These are phyloP conservation scores for Syzygium grande DNA, from an alignment of 345 rosid species.

Conservation along the genomic window DNA sequence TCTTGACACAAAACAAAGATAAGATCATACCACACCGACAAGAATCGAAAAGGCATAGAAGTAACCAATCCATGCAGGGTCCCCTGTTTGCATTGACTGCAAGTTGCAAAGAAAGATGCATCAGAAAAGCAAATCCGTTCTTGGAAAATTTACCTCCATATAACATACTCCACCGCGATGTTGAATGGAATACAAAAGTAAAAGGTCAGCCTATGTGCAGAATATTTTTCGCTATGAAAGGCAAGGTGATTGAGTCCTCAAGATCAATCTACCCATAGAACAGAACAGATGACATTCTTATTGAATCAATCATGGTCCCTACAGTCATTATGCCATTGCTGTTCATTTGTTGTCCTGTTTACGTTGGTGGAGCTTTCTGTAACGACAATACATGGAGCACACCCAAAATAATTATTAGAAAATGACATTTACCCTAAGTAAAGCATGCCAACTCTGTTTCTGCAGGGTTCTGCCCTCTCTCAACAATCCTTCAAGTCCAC, in stretches of 20 bases:
- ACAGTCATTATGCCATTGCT: neutral
- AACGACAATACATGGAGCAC: neutral
- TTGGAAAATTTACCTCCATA: neutral
- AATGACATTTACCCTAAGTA: neutral
- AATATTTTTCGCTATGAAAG: neutral
- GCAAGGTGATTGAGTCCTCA: neutral
- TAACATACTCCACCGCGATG: neutral
- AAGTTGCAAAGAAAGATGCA: neutral
- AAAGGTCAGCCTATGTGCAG: neutral
- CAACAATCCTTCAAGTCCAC: neutral
- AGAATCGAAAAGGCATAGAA: constrained; percentile 78
- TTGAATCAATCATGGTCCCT: neutral
- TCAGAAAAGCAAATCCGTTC: neutral
- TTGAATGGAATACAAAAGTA: neutral
- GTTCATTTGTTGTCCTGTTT: neutral
- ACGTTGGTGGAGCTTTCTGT: neutral
- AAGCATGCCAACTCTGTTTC: neutral
- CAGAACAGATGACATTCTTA: neutral
- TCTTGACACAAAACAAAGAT: neutral
- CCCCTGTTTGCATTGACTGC: constrained; percentile 95
- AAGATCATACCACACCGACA: constrained; percentile 63
- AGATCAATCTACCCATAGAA: neutral
- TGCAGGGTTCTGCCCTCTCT: neutral
- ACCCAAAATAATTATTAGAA: neutral
- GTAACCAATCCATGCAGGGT: constrained; percentile 87